Base-by-base conservation (phyloP, 73 alveolate species). In the Paramecium sexaurelia region DNA sequence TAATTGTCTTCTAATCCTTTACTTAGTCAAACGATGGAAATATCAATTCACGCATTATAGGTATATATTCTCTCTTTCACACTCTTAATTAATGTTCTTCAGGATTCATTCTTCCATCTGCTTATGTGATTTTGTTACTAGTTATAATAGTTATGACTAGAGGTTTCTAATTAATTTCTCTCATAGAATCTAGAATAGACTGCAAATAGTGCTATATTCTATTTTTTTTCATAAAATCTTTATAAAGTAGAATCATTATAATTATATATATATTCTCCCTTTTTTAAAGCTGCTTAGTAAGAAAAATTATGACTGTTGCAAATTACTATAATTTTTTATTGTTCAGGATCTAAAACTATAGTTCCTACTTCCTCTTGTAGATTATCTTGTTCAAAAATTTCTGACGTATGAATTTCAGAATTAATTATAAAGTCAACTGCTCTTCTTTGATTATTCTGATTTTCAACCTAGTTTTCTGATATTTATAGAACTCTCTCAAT, bases 71-170 rank as follows among this genome's bases (percentile, higher is more conserved):
- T 26, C 90, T 78, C 19, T 78, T 78, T 41, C 19, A 78, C 1
- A 78, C 73, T 40, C 90, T 78, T 45, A 78, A 43, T 22, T n/a
- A 5, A 78, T 78, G 90, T 40, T 78, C 90, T 26, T 78, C 75
- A 41, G 90, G 90, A 40, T 78, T 75, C 55, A 78, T n/a, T 78
- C 71, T 78, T 9, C 73, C 73, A 19, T 10, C 0, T 0, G 75
- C 90, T 78, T 78, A 41, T 3, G 43, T 78, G 8, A 78, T 78
- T 24, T 78, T 78, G 20, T 78, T 78, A 5, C 36, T 78, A 4
- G 75, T 11, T 3, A 75, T 78, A 19, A 78, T 78, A 17, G 39
- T 78, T 9, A 78, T 7, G 4, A 26, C 22, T 19, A 75, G 90
- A 24, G 90, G 43, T 10, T 78, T 78, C 73, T 78, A 41, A 41